Evolutionary conservation across 805 yeast genomes (phyloP), one percentile per base, ranked within the genome.

Genomic region (Cyberlindnera japonica): DNA sequence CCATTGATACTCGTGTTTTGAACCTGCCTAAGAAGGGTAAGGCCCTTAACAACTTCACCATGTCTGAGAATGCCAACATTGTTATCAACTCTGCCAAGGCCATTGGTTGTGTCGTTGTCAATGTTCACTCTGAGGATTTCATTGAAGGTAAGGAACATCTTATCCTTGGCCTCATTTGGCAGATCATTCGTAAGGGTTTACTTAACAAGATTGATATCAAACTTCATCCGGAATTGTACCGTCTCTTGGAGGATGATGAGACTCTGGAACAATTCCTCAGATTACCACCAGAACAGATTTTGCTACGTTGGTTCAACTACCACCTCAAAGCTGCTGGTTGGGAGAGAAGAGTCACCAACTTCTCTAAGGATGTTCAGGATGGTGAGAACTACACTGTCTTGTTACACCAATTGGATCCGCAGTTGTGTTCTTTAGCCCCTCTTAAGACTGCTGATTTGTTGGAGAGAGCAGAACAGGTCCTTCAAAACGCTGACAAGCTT

Each of bases 81-180:
- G 98, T 93, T 27, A 87, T 93, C 66, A 93, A 93, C 65, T 93
- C 99, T 3, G 99, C 99, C 22, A 93, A 93, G 68, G 99, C 98
- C 38, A 93, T 93, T 66, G 99, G 99, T 16, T 91, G 97, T 73
- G 85, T 93, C 43, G 98, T 93, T 36, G 98, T 93, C 37, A 93
- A 93, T 59, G 98, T 93, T 37, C 98, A 91, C 55, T 85, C 97
- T 13, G 96, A 89, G 61, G 96, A 89, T 62, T 86, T 90, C 39
- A 82, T 87, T 48, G 97, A 89, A 57, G 97, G 97, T 54, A 90
- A 85, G 54, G 95, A 88, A 59, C 96, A 90, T 64, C 75, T 90
- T 61, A 84, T 90, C 43, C 67, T 91, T 49, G 98, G 98, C 41
- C 72, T 90, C 50, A 83, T 90, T 52, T 90, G 98, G 98, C 99